These are phyloP conservation scores for Penicillium sp. DNA, from an alignment of 2,329 filamentous ascomycete genomes.

Conservation along the genomic window DNA sequence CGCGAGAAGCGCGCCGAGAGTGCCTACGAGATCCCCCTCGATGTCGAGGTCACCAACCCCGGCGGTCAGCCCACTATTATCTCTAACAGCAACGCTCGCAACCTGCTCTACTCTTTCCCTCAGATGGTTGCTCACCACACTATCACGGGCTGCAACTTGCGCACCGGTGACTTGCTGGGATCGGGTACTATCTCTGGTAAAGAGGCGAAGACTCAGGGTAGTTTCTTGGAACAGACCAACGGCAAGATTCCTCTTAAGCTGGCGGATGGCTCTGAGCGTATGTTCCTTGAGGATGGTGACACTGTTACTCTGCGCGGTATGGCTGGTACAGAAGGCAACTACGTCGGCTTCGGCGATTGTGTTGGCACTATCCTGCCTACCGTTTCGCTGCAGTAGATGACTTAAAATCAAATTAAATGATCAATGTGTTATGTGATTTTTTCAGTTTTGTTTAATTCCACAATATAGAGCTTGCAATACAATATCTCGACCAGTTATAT, in stretches of 20 bases:
- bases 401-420: constrained; percentile 8
- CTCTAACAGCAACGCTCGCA: constrained; percentile 59
- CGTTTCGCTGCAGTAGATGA: constrained; percentile 26
- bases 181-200: constrained; percentile 75
- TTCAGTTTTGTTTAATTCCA: neutral
- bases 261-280: constrained; percentile 64
- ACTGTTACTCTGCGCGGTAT: constrained; percentile 65
- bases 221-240: constrained; percentile 69
- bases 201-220: constrained; percentile 60
- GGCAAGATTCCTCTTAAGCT: constrained; percentile 66
- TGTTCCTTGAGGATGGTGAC: constrained; percentile 74
- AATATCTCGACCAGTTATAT: neutral
- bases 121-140: constrained; percentile 82
- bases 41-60: constrained; percentile 56
- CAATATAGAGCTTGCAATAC: constrained; percentile 7
- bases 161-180: constrained; percentile 71
- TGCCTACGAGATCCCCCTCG: constrained; percentile 68
- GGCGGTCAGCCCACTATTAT: constrained; percentile 59
- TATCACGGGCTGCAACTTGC: constrained; percentile 72
- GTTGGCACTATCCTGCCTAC: constrained; percentile 61
- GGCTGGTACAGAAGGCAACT: constrained; percentile 63
- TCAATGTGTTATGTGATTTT: constrained; percentile 6
- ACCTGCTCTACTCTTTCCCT: constrained; percentile 78
- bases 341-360: constrained; percentile 77
- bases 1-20: constrained; percentile 57